These are phyloP conservation scores for Magnolia officinalis DNA, from an alignment of 164 flowering plant genomes.

Conservation along the genomic window DNA sequence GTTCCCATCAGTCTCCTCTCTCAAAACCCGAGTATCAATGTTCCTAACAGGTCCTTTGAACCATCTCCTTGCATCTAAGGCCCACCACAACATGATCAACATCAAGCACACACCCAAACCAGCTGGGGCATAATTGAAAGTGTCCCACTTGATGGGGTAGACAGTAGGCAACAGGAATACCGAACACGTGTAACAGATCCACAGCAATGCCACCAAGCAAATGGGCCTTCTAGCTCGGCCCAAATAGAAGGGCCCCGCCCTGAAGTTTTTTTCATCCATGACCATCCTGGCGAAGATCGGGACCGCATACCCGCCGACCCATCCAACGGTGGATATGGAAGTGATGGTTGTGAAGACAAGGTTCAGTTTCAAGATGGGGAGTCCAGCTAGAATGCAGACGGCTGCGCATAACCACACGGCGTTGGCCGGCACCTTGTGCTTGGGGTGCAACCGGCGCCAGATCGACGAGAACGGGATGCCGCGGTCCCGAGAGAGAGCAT, in stretches of 20 bases:
- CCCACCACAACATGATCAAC: slow-evolving; percentile 70
- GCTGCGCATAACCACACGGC: slow-evolving; percentile 82
- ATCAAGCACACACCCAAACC: slow-evolving; percentile 45
- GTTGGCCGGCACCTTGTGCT: slow-evolving; percentile 65
- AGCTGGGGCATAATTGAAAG: slow-evolving; percentile 63
- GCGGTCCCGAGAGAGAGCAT: slow-evolving; percentile 63
- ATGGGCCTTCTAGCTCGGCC: slow-evolving; percentile 61
- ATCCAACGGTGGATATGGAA: slow-evolving; percentile 63
- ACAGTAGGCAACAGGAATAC: slow-evolving; percentile 63
- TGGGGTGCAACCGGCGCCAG: slow-evolving; percentile 62
- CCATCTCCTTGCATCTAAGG: slow-evolving; percentile 67
- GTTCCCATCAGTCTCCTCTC: no score
- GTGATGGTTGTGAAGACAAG: slow-evolving; percentile 66
- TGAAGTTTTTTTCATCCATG: slow-evolving; percentile 57
- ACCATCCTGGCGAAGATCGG: slow-evolving; percentile 73
- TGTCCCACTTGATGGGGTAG: slow-evolving; percentile 54
- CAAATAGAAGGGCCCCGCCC: slow-evolving; percentile 56
- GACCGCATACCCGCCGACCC: slow-evolving; percentile 80
- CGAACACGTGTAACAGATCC: slow-evolving; percentile 70
- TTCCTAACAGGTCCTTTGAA: slow-evolving; percentile 73
- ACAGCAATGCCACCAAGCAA: slow-evolving; percentile 60
- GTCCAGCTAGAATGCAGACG: slow-evolving; percentile 62
- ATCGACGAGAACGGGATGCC: slow-evolving; percentile 63
- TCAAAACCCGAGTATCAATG: slow-evolving; percentile 26
- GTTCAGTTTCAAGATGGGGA: slow-evolving; percentile 58